A percentile compares a stretch with the other conserved stretches of the same genome.
Evolutionary conservation across 306 rosid species (phyloP).

Genomic region (Cucurbita ficifolia): DNA sequence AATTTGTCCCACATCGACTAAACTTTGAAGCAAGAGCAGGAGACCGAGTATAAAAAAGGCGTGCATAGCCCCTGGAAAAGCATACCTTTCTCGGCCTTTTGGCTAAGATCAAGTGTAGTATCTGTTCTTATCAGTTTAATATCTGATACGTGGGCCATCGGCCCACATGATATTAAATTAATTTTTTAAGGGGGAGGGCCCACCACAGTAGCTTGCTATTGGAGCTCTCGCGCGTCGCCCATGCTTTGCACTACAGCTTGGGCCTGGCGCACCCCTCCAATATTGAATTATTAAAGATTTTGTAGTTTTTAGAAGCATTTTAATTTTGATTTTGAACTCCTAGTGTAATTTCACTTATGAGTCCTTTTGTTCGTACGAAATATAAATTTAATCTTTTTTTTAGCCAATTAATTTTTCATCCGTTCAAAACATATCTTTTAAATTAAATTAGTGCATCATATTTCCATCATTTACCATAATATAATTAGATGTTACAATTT

Average conservation of each 20-base stretch:
- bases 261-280: not conserved
- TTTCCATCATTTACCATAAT: too few relatives aligned
- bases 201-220: not conserved
- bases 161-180: not conserved
- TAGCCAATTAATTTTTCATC: too few relatives aligned
- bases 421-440: too few relatives aligned
- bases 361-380: too few relatives aligned
- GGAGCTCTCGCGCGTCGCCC: not conserved
- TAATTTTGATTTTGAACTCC: too few relatives aligned
- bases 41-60: not conserved
- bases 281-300: too few relatives aligned
- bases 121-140: constrained; percentile 1
- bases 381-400: too few relatives aligned
- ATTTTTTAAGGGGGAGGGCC: not conserved
- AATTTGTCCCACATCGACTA: not conserved
- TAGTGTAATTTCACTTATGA: too few relatives aligned
- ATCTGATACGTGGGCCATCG: not conserved
- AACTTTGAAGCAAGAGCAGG: not conserved
- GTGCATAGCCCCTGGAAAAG: accelerated
- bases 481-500: too few relatives aligned
- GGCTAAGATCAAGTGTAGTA: constrained; percentile 1
- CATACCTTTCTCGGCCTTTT: constrained; percentile 2
- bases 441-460: too few relatives aligned
- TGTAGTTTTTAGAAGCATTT: too few relatives aligned
- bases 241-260: not conserved